Evolutionary conservation across 768 basidiomycete genomes (phyloP), one percentile per base, ranked within the genome.

Genomic region (Pleurotus sapidus): DNA sequence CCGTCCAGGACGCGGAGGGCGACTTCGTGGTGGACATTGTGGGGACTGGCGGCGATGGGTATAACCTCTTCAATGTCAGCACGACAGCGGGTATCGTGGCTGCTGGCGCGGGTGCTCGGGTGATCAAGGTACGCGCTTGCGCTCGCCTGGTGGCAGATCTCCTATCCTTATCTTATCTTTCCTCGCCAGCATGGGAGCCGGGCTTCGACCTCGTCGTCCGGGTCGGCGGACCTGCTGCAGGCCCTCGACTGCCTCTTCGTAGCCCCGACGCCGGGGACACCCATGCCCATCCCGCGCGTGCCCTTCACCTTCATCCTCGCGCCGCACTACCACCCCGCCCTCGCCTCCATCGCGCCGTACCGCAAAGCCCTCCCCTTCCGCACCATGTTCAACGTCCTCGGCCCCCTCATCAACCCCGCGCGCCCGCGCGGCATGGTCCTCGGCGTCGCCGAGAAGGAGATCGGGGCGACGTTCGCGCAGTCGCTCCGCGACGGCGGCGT

Each of bases 41-140:
- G 18, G 94, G 94, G 2, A 95, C 93, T 0, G 94, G 96, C 9
- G 96, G 97, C 5, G 97, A 98, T 71, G 95, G 95, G 0, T 86
- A 95, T 71, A 91, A 98, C 66, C 88, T 95, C 0, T 98, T 95
- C 81, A 98, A 98, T 68, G 95, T 98, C 53, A 95, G 93, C 68
- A 98, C 96, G 1, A 88, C 93, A 2, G 95, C 96, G 2, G 95
- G 84, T 0, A 82, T 99, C 59, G 91, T 98, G 17, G 96, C 95
- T 25, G 94, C 95, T 20, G 96, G 95, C 12, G 91, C 95, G 5
- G 96, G 96, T 4, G 92, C 92, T 0, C 81, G 94, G 34, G 94
- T 99, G 2, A 84, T 93, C 69, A 98, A 99, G 79, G 95, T 92
- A 65, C 59, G 80, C 63, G 20, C 38, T 53, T 38, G 20, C 20